Evolutionary conservation across 352 stramenopile species (phyloP).

Genomic region (Phytophthora palmivora): DNA sequence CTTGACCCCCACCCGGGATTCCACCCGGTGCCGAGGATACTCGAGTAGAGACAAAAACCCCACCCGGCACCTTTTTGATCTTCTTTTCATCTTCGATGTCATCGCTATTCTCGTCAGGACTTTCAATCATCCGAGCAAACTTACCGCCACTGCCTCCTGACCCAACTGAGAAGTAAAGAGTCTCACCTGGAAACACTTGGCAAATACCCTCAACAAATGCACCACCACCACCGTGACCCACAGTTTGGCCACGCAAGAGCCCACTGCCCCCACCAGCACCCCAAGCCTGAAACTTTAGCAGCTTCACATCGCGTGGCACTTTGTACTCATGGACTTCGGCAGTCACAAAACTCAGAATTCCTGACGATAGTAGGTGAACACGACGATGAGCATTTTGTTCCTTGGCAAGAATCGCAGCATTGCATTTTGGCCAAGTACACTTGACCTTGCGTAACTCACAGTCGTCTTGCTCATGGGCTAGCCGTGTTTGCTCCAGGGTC

Average conservation of each 20-base stretch:
- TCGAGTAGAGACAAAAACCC: slow-evolving; percentile 46
- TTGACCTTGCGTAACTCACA: slow-evolving; percentile 69
- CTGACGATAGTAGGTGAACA: slow-evolving; percentile 64
- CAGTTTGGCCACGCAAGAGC: slow-evolving; percentile 51
- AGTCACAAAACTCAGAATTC: slow-evolving; percentile 68
- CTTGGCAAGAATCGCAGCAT: slow-evolving; percentile 52
- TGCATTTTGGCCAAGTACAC: slow-evolving; percentile 79
- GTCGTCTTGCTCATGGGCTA: slow-evolving; percentile 76
- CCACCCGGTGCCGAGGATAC: slow-evolving; percentile 56
- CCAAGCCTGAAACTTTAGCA: slow-evolving; percentile 79
- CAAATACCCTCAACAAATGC: slow-evolving; percentile 73
- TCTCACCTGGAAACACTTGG: slow-evolving; percentile 71
- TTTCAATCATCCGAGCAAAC: slow-evolving; percentile 53
- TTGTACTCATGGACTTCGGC: slow-evolving; percentile 69
- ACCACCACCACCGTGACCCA: slow-evolving; percentile 67
- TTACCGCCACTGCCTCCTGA: slow-evolving; percentile 52
- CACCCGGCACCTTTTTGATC: slow-evolving; percentile 26
- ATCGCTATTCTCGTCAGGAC: slow-evolving; percentile 20
- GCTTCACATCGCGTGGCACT: slow-evolving; percentile 66
- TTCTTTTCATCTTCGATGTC: slow-evolving; percentile 13
- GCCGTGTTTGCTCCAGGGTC: slow-evolving; percentile 66
- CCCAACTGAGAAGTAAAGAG: slow-evolving; percentile 65
- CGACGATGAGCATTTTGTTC: slow-evolving; percentile 71
- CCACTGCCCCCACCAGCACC: slow-evolving; percentile 75
- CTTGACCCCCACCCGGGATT: slow-evolving; percentile 56